A percentile compares a stretch with the other conserved stretches of the same genome.
phyloP scores from a whole-genome alignment of 495 filamentous ascomycete species.

The Aspergillus asperescens region DNA sequence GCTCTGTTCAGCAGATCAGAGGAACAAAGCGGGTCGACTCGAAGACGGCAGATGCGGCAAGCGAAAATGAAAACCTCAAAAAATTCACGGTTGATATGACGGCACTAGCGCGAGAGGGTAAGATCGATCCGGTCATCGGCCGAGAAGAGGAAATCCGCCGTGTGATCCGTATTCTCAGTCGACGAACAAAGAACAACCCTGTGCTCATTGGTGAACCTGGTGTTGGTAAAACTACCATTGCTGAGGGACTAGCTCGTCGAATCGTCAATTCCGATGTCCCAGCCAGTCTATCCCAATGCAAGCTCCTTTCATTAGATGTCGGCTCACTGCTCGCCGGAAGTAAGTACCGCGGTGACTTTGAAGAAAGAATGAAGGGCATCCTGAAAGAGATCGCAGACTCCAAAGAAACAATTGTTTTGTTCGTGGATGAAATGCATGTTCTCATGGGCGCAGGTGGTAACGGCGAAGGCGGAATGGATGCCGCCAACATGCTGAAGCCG shows the following conservation, averaged over 20 bases:
- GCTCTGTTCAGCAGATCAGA: slow-evolving; percentile 80
- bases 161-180: slow-evolving; percentile 86
- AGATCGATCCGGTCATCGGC: slow-evolving; percentile 97
- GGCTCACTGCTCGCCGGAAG: slow-evolving; percentile 91
- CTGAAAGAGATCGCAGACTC: slow-evolving; percentile 94
- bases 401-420: slow-evolving; percentile 95
- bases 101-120: slow-evolving; percentile 84
- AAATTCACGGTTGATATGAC: slow-evolving; percentile 99
- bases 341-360: slow-evolving; percentile 97
- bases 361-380: slow-evolving; percentile 98
- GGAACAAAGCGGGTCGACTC: slow-evolving; percentile 90
- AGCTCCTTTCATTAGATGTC: slow-evolving; percentile 88
- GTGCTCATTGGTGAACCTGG: slow-evolving; percentile 94
- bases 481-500: slow-evolving; percentile 93
- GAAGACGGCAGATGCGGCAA: slow-evolving; percentile 85
- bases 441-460: slow-evolving; percentile 93
- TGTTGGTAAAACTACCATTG: slow-evolving; percentile 97
- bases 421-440: slow-evolving; percentile 97
- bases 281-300: slow-evolving; percentile 91
- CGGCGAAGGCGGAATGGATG: slow-evolving; percentile 97
- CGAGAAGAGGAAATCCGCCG: slow-evolving; percentile 94
- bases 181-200: slow-evolving; percentile 97
- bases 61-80: slow-evolving; percentile 87
- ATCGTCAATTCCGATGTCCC: slow-evolving; percentile 96
- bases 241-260: slow-evolving; percentile 90